These are phyloP conservation scores for Bidens hawaiensis DNA, from an alignment of 140 eudicot species.

Conservation along the genomic window DNA sequence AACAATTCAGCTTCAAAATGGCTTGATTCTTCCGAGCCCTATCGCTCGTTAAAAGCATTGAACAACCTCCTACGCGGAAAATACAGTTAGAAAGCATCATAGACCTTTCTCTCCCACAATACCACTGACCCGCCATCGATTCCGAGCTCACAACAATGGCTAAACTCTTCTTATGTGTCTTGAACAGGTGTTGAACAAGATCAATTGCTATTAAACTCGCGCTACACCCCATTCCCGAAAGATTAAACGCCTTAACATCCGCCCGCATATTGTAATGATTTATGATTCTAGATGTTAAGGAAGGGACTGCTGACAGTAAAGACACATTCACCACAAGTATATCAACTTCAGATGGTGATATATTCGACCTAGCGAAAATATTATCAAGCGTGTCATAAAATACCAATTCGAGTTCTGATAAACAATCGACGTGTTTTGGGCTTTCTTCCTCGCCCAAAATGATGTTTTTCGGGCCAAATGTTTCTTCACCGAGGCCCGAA, in stretches of 20 bases:
- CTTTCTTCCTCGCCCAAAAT: conserved; percentile 37
- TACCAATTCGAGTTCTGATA: conserved; percentile 46
- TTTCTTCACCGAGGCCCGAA: conserved; percentile 61
- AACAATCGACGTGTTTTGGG: conserved; percentile 27
- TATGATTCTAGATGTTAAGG: conserved; percentile 34
- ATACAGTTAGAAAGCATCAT: conserved; percentile 67
- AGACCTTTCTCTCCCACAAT: conserved; percentile 57
- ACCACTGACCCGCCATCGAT: conserved; percentile 60
- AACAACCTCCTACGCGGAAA: conserved; percentile 73
- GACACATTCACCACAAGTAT: conserved; percentile 60
- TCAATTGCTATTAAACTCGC: conserved; percentile 46
- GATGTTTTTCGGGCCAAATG: conserved; percentile 47
- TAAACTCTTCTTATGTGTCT: conserved; percentile 24
- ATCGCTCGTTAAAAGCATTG: conserved; percentile 59
- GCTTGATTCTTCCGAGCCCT: conserved; percentile 28
- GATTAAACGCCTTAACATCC: conserved; percentile 44
- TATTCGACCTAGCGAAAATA: conserved; percentile 31
- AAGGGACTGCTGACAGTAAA: conserved; percentile 39
- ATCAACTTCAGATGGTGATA: conserved; percentile 39
- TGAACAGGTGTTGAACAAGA: conserved; percentile 48
- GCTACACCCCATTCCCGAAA: conserved; percentile 66
- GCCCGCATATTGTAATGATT: conserved; percentile 47
- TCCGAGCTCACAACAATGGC: conserved; percentile 58
- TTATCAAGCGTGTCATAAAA: conserved; percentile 37
- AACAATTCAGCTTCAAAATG: conserved; percentile 39